Evolutionary conservation across 768 basidiomycete genomes (phyloP), one percentile per base, ranked within the genome.

Genomic region (Tremella fuciformis): DNA sequence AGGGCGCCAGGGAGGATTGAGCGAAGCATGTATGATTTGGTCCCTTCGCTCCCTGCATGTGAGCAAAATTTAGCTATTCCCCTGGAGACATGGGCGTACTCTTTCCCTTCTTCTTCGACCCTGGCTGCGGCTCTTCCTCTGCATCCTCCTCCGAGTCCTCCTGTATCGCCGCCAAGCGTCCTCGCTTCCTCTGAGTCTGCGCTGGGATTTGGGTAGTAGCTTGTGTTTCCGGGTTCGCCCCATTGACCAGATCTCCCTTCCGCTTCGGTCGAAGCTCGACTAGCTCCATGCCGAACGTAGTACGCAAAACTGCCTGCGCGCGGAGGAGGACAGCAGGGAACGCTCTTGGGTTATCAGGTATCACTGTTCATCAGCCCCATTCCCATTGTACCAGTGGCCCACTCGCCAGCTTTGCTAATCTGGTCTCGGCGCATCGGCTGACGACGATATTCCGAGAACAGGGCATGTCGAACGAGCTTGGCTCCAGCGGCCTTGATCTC

Each of bases 1-100:
- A 94, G 78, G 13, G 73, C 62, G 0, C 83, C 75, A 55, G 89
- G 79, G 15, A 96, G 81, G 0, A 74, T 79, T 1, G 91, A 92
- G 47, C 91, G 86, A 16, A 96, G 80, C 44, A 93, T 88, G 72
- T 88, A 98, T 6, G 84, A 84, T 69, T 89, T 91, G 1, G 88
- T 85, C 1, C 87, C 84, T 81, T 69, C 25, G 21, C 63, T 60
- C 22, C 4, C 9, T 26, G 29, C 29, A 34, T 34, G 29, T 34
- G 29, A 34, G 29, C 29, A 52, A 15, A 4, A 41, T 11, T 41
- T 13, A 53, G 50, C 55, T 26, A 29, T 50, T 21, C n/a, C 8
- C 19, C 15, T 48, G 34, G 29, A 9, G 25, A 26, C 13, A 24
- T 29, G n/a, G 11, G 34, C 21, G 29, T 34, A 38, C 8, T 49